Evolutionary conservation across 1,284 basidiomycete species (phyloP).

Genomic region (Cutaneotrichosporon mucoides): DNA sequence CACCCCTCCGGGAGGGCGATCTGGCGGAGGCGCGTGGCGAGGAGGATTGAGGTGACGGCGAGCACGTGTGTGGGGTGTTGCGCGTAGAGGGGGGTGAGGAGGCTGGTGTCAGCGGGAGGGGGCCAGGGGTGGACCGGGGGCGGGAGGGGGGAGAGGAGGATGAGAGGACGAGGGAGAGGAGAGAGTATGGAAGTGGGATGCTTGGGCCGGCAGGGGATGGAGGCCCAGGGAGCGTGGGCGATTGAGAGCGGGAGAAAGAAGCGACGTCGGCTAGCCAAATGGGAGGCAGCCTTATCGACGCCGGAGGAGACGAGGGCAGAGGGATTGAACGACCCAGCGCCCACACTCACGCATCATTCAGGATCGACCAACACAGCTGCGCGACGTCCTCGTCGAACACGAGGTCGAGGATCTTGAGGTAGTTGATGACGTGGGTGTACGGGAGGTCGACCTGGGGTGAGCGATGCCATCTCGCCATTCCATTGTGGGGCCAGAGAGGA

Average conservation of each 20-base stretch:
- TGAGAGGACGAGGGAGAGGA: no score
- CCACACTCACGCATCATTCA: constrained; percentile 76
- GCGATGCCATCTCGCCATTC: constrained; percentile 9
- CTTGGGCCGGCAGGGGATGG: no score
- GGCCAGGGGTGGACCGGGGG: no score
- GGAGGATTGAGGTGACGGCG: constrained; percentile 76
- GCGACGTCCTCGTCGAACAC: constrained; percentile 63
- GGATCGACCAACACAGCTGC: constrained; percentile 76
- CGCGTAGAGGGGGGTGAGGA: constrained; percentile 87
- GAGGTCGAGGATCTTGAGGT: constrained; percentile 83
- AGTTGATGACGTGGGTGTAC: constrained; percentile 92
- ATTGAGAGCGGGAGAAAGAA: background rate
- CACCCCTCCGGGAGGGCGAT: constrained; percentile 73
- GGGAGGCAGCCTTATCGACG: background rate
- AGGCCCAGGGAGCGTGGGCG: no score
- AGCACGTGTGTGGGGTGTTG: constrained; percentile 82
- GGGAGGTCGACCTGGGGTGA: constrained; percentile 70
- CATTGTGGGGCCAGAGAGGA: no score
- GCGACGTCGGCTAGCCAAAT: no score
- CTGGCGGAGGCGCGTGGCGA: constrained; percentile 64
- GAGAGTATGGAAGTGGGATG: no score
- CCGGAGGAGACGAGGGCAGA: background rate
- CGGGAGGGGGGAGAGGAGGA: no score
- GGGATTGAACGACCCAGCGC: background rate
- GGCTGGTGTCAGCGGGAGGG: constrained; percentile 51